Percentiles rank a stretch among this genome's conserved stretches.
Evolutionary conservation across 192 early-diverging fungal genomes (phyloP).

Genomic region (Paraglomus occultum): DNA sequence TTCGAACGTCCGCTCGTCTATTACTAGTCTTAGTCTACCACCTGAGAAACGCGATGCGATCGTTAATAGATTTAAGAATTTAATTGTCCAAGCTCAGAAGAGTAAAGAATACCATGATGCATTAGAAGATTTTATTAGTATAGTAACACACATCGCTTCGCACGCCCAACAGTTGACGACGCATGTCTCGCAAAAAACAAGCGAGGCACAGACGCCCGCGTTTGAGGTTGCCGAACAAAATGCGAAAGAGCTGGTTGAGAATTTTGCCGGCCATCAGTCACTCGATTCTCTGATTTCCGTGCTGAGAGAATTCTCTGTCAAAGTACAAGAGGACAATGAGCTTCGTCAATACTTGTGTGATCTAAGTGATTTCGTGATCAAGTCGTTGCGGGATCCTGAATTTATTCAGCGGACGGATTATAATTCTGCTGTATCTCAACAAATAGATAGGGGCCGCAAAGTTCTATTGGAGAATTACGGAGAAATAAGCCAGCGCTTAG

Average conservation of each 20-base stretch:
- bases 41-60: constrained; percentile 37
- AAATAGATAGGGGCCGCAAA: constrained; percentile 38
- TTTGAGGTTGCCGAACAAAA: constrained; percentile 34
- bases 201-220: not conserved
- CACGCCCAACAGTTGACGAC: constrained; percentile 31
- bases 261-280: constrained; percentile 50
- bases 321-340: constrained; percentile 40
- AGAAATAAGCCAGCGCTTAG: constrained; percentile 34
- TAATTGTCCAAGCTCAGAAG: constrained; percentile 29
- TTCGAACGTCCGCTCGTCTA: constrained; percentile 25
- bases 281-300: constrained; percentile 41
- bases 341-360: constrained; percentile 34
- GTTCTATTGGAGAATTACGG: constrained; percentile 36
- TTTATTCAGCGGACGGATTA: constrained; percentile 37
- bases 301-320: constrained; percentile 35
- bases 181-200: constrained; percentile 28
- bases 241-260: constrained; percentile 51
- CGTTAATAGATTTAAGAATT: constrained; percentile 34
- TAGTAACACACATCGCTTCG: constrained; percentile 33
- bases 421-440: constrained; percentile 28
- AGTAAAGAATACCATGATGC: constrained; percentile 41
- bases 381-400: constrained; percentile 38
- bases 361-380: constrained; percentile 36
- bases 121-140: constrained; percentile 37
- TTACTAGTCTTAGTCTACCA: constrained; percentile 23